Percentiles rank a stretch among this genome's conserved stretches.
phyloP scores from a whole-genome alignment of 2,329 filamentous ascomycete species.

The Epichloe amarillans region DNA sequence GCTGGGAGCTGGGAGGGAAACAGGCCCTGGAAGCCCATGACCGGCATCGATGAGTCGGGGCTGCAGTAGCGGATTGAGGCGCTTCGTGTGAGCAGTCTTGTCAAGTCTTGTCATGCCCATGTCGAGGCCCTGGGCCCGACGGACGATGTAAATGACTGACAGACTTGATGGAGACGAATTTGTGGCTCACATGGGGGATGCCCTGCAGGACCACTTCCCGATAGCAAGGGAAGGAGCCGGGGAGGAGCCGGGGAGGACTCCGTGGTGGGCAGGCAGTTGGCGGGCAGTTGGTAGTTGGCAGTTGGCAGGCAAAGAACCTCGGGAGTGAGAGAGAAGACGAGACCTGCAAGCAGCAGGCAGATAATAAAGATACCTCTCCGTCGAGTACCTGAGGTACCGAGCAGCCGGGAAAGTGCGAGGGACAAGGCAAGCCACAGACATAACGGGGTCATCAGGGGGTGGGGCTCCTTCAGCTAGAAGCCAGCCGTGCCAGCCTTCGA shows the following conservation, averaged over 20 bases:
- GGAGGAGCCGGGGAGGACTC: conserved; percentile 2
- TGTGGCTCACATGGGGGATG: conserved; percentile 1
- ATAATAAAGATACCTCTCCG: background rate
- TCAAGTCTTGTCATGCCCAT: background rate
- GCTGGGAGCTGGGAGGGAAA: background rate
- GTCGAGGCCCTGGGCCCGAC: background rate
- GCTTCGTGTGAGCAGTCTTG: background rate
- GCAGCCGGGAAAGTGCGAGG: conserved; percentile 3
- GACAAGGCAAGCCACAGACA: background rate
- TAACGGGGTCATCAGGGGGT: too few relatives aligned
- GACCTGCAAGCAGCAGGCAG: too few relatives aligned
- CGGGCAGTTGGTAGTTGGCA: too few relatives aligned
- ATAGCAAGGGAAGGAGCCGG: conserved; percentile 1
- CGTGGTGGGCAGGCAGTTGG: too few relatives aligned
- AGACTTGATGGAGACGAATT: background rate
- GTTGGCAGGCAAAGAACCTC: background rate
- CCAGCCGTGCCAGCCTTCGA: too few relatives aligned
- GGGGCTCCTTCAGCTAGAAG: too few relatives aligned
- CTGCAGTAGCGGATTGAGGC: conserved; percentile 1
- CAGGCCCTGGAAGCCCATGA: background rate
- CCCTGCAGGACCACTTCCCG: conserved; percentile 5
- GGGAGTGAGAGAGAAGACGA: too few relatives aligned
- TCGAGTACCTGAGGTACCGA: conserved; percentile 3
- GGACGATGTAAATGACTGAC: background rate
- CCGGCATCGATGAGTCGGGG: background rate